These are phyloP conservation scores for Cryptosporidium felis DNA, from an alignment of 169 alveolate genomes.

Conservation along the genomic window DNA sequence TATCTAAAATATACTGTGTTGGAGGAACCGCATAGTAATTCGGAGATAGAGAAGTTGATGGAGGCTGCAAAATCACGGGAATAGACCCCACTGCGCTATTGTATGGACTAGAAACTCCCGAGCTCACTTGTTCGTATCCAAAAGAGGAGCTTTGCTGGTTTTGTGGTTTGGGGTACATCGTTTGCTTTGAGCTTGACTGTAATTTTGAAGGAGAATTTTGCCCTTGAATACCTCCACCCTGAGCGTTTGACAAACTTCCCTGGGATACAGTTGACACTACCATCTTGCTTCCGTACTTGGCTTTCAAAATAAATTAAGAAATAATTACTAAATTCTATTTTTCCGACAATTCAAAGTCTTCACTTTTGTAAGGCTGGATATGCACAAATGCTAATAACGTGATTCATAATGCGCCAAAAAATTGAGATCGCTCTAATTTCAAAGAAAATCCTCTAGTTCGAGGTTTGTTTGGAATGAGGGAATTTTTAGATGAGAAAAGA, in stretches of 20 bases:
- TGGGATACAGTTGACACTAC: too few relatives aligned
- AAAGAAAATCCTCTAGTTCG: background rate
- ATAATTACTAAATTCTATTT: background rate
- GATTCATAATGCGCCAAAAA: background rate
- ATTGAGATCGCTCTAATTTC: conserved; percentile 15
- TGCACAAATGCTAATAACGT: background rate
- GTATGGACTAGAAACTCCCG: conserved; percentile 44
- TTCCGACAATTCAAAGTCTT: background rate
- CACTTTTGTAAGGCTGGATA: background rate
- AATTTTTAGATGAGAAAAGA: too few relatives aligned
- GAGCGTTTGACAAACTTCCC: too few relatives aligned
- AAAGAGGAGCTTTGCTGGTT: background rate
- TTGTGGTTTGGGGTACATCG: conserved; percentile 2
- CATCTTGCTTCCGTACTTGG: too few relatives aligned
- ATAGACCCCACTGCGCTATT: conserved; percentile 19
- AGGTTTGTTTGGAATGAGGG: too few relatives aligned
- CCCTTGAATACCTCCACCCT: background rate
- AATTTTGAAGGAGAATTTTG: background rate
- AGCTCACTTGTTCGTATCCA: conserved; percentile 29
- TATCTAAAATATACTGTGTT: conserved; percentile 1
- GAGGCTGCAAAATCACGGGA: conserved; percentile 49
- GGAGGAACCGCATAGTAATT: conserved; percentile 11
- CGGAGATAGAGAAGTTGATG: conserved; percentile 14
- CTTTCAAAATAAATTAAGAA: too few relatives aligned
- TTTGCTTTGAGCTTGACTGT: conserved; percentile 10